A percentile compares a stretch with the other conserved stretches of the same genome.
Evolutionary conservation across 2,329 filamentous ascomycete genomes (phyloP).

Genomic region (Dryadomyces sulphureus): DNA sequence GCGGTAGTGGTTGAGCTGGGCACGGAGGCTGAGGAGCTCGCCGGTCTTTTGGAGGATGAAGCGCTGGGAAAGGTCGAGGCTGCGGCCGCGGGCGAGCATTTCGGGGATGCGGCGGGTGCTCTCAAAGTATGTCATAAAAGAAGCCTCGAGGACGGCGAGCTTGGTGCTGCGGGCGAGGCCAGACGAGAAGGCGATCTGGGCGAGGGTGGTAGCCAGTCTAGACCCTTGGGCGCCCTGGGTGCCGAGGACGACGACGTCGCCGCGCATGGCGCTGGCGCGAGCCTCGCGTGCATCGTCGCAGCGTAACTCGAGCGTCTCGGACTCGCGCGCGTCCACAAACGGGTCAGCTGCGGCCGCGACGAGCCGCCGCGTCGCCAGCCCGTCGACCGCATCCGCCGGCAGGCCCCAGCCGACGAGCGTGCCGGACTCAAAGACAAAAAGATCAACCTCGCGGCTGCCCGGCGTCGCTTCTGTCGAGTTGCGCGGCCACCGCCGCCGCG

Average conservation of each 20-base stretch:
- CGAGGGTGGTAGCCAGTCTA: conserved; percentile 51
- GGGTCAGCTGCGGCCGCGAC: conserved; percentile 49
- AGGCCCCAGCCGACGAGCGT: conserved; percentile 89
- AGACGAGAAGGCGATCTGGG: conserved; percentile 93
- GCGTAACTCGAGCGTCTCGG: conserved; percentile 78
- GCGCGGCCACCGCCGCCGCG: conserved; percentile 23
- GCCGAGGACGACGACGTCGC: conserved; percentile 79
- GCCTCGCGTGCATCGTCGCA: conserved; percentile 57
- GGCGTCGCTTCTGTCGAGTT: neutral
- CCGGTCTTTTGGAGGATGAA: conserved; percentile 91
- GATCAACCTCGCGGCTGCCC: conserved; percentile 50
- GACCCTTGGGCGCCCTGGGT: conserved; percentile 38
- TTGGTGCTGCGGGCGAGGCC: conserved; percentile 88
- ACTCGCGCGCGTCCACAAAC: conserved; percentile 58
- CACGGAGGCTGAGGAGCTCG: conserved; percentile 75
- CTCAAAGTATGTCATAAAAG: conserved; percentile 71
- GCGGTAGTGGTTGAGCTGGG: conserved; percentile 90
- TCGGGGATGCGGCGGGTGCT: conserved; percentile 72
- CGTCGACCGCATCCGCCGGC: conserved; percentile 55
- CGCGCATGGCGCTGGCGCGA: conserved; percentile 54
- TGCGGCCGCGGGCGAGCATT: conserved; percentile 47
- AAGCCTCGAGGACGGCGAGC: conserved; percentile 76
- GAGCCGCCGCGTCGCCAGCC: conserved; percentile 56
- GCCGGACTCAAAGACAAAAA: conserved; percentile 92
- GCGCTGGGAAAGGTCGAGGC: conserved; percentile 41